Percentiles rank a stretch among this genome's conserved stretches.
Conservation (phyloP, 176 grass and related monocot genomes). For the Aegilops sharonensis region DNA sequence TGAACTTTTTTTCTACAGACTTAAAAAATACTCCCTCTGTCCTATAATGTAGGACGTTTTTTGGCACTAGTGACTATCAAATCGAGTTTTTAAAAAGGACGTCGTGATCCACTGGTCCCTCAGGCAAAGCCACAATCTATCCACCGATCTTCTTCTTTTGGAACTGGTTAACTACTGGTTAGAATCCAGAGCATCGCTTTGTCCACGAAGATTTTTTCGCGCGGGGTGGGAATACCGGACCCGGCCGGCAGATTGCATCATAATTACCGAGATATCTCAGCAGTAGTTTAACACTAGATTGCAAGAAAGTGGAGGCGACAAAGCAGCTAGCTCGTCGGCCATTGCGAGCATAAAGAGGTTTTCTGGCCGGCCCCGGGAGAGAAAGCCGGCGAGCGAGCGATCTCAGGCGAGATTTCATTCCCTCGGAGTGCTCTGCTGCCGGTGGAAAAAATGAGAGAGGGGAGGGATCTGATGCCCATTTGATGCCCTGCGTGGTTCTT, state of each 20-base stretch:
- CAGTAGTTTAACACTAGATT: slow-evolving; percentile 28
- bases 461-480: slow-evolving; percentile 40
- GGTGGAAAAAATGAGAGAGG: background rate
- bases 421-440: slow-evolving; percentile 19
- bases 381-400: slow-evolving; percentile 25
- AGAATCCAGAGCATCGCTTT: background rate
- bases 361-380: background rate
- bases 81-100: no score
- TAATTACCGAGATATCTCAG: slow-evolving; percentile 22
- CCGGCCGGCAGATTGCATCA: slow-evolving; percentile 19
- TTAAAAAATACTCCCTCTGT: no score
- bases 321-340: slow-evolving; percentile 17
- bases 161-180: background rate
- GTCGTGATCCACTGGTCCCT: background rate
- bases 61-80: no score
- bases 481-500: slow-evolving; percentile 27
- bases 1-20: no score
- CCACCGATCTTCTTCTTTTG: background rate
- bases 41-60: no score
- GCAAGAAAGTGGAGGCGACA: slow-evolving; percentile 26
- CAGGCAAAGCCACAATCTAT: background rate
- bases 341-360: slow-evolving; percentile 16
- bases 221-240: background rate
- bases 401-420: slow-evolving; percentile 58
- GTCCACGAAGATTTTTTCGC: background rate